Evolutionary conservation across 164 flowering plant species (phyloP).

Genomic region (Nymphaea colorata): DNA sequence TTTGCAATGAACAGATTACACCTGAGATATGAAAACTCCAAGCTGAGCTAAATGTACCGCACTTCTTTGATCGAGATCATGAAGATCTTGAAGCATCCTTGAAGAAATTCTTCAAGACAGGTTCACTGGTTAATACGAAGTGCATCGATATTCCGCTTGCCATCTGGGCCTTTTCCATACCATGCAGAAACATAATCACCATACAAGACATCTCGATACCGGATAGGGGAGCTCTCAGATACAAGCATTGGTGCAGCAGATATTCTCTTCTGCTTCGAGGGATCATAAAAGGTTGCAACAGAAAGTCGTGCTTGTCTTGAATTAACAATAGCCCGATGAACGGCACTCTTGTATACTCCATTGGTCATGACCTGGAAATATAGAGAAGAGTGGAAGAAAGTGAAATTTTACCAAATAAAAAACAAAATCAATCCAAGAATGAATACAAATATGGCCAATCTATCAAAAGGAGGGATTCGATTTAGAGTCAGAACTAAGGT

Average conservation of each 20-base stretch:
- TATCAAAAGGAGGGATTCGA: too few relatives aligned
- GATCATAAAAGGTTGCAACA: slow-evolving; percentile 89
- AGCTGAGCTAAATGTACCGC: too few relatives aligned
- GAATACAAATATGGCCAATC: neutral
- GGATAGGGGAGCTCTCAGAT: slow-evolving; percentile 20
- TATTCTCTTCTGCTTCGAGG: slow-evolving; percentile 49
- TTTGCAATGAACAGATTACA: too few relatives aligned
- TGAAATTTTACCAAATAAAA: neutral
- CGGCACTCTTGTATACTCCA: slow-evolving; percentile 55
- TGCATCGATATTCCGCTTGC: slow-evolving; percentile 76
- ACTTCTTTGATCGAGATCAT: too few relatives aligned
- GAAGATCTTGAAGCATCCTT: too few relatives aligned
- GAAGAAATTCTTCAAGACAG: neutral
- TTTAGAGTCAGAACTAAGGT: too few relatives aligned
- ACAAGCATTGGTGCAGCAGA: slow-evolving; percentile 48
- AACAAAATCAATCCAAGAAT: neutral
- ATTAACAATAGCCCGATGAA: slow-evolving; percentile 76
- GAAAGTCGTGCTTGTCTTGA: slow-evolving; percentile 51
- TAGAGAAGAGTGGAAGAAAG: neutral
- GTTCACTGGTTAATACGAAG: slow-evolving; percentile 23
- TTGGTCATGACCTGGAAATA: slow-evolving; percentile 64
- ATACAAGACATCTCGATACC: slow-evolving; percentile 46
- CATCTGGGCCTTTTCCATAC: slow-evolving; percentile 91
- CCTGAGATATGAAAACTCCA: too few relatives aligned
- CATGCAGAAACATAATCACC: slow-evolving; percentile 82